These are phyloP conservation scores for Neolentinus lepideus DNA, from an alignment of 1,284 basidiomycete species.

Conservation along the genomic window DNA sequence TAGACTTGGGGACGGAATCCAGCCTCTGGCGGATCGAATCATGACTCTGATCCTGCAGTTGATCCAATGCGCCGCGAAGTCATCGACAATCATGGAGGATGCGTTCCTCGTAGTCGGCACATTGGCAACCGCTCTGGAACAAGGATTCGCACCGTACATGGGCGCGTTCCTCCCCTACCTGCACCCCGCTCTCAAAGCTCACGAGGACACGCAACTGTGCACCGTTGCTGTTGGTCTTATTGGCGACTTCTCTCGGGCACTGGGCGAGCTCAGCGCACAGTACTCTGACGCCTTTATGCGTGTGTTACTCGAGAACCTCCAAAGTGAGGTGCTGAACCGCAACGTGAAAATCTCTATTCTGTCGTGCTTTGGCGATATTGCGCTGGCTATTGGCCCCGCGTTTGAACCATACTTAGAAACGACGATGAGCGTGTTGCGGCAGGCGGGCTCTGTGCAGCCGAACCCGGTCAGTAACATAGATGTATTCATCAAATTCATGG, in stretches of 20 bases:
- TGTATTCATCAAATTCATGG: neutral
- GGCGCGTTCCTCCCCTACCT: constrained; percentile 87
- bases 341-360: constrained; percentile 96
- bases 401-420: constrained; percentile 91
- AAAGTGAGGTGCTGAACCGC: constrained; percentile 86
- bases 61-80: constrained; percentile 84
- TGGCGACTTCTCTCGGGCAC: constrained; percentile 90
- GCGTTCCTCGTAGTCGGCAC: constrained; percentile 95
- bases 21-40: constrained; percentile 87
- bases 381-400: constrained; percentile 80
- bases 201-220: constrained; percentile 95
- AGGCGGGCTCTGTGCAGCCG: constrained; percentile 83
- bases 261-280: constrained; percentile 77
- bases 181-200: constrained; percentile 83
- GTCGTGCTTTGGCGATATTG: constrained; percentile 95
- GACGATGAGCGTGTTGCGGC: constrained; percentile 87
- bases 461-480: constrained; percentile 59
- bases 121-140: constrained; percentile 78
- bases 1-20: constrained; percentile 78
- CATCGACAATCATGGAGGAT: constrained; percentile 95
- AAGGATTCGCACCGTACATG: constrained; percentile 85
- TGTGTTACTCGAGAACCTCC: constrained; percentile 86
- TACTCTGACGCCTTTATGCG: constrained; percentile 89
- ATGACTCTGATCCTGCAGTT: constrained; percentile 91
- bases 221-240: constrained; percentile 95